Evolutionary conservation across 441 rosid species (phyloP).

Genomic region (Viola pubescens): DNA sequence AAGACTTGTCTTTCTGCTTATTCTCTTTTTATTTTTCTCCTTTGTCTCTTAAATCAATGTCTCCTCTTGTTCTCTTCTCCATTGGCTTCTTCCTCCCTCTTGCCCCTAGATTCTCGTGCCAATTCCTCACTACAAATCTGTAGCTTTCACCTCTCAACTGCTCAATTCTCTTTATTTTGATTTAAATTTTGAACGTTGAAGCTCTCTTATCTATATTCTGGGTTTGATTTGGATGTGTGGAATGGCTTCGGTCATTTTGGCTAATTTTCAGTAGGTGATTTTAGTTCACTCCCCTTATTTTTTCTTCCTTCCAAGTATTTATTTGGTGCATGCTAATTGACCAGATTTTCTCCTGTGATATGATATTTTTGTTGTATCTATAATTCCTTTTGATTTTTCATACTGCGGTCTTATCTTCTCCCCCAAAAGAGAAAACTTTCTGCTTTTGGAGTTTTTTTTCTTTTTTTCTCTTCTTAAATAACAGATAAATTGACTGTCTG

Average conservation of each 20-base stretch:
- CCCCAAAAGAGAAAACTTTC: neutral
- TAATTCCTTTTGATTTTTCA: neutral
- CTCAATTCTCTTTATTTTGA: neutral
- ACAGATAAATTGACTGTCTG: slow-evolving; percentile 6
- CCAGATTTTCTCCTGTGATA: neutral
- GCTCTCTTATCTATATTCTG: neutral
- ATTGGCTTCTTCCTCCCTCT: slow-evolving; percentile 7
- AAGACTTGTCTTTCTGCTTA: slow-evolving; percentile 19
- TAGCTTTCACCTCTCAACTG: neutral
- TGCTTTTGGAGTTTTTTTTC: neutral
- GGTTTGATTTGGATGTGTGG: slow-evolving; percentile 3
- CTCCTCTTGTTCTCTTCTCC: slow-evolving; percentile 13
- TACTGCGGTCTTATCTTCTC: too few species aligned
- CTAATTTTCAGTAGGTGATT: neutral
- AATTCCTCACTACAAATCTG: slow-evolving; percentile 1
- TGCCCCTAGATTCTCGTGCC: neutral
- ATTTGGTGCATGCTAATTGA: neutral
- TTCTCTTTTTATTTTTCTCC: slow-evolving; percentile 13
- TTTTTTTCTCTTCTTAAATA: neutral
- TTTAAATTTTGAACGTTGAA: slow-evolving; percentile 8
- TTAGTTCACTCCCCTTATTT: neutral
- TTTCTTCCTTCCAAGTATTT: neutral
- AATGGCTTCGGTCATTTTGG: neutral
- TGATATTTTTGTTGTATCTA: neutral
- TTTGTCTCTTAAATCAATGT: slow-evolving; percentile 18